phyloP scores from a whole-genome alignment of 768 basidiomycete genomes.

The Amanita fuliginea region DNA sequence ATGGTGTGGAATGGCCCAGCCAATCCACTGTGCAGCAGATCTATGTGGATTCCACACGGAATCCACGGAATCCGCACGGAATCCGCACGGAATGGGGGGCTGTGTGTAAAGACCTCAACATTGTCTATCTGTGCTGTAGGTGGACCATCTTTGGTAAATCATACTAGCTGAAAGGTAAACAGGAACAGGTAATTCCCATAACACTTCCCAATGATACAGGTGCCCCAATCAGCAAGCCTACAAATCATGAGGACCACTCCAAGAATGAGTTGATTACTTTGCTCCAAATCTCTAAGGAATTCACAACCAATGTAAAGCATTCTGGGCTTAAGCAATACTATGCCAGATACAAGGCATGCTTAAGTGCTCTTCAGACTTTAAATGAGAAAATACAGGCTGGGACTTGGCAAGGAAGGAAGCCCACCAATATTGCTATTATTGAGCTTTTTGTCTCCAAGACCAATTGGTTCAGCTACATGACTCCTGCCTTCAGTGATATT shows the following conservation, averaged over 20 bases:
- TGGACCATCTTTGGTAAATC: background rate
- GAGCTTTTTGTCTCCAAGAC: background rate
- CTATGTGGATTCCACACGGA: too few relatives aligned
- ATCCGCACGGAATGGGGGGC: too few relatives aligned
- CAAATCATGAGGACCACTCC: background rate
- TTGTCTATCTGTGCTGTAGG: background rate
- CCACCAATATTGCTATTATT: background rate
- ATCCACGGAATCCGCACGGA: too few relatives aligned
- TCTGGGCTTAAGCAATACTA: background rate
- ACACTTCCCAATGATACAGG: background rate
- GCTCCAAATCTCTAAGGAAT: background rate
- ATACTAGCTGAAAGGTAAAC: background rate
- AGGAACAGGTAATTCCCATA: background rate
- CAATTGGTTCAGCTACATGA: background rate
- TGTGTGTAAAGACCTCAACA: too few relatives aligned
- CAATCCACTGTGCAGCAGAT: too few relatives aligned
- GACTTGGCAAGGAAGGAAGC: conserved; percentile 2
- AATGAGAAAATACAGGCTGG: background rate
- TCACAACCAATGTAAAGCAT: background rate
- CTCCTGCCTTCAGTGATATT: background rate
- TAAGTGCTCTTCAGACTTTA: background rate
- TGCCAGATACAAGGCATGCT: background rate
- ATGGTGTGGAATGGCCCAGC: too few relatives aligned
- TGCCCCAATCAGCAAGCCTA: background rate
- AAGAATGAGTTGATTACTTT: background rate